Conservation (phyloP, 352 stramenopile genomes). For the Blastocystis sp. region DNA sequence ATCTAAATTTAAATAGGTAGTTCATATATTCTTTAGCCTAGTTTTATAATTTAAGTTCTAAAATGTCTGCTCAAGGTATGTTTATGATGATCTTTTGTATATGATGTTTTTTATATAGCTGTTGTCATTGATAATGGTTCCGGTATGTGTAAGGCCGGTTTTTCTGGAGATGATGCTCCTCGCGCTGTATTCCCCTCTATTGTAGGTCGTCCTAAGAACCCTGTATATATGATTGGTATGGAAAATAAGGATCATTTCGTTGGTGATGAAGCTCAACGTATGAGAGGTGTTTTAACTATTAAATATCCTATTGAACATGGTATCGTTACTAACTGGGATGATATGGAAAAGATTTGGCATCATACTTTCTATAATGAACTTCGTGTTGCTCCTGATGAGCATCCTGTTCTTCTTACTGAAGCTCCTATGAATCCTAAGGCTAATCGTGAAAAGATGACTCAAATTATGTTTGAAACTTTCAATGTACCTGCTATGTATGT, state of each 20-base stretch:
- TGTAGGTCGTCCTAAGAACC: slow-evolving; percentile 46
- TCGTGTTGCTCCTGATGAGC: slow-evolving; percentile 73
- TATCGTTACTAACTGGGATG: slow-evolving; percentile 74
- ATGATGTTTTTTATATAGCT: slow-evolving; percentile 80
- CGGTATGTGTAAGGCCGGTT: slow-evolving; percentile 50
- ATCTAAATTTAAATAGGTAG: too few relatives aligned
- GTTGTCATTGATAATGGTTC: slow-evolving; percentile 83
- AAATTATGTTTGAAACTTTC: slow-evolving; percentile 98
- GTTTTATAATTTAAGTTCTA: too few relatives aligned
- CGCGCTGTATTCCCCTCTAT: slow-evolving; percentile 56
- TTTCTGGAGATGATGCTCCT: slow-evolving; percentile 62
- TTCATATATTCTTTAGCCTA: too few relatives aligned
- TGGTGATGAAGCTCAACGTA: slow-evolving; percentile 70
- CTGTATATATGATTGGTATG: slow-evolving; percentile 88
- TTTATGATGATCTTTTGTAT: too few relatives aligned
- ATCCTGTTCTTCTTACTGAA: slow-evolving; percentile 73
- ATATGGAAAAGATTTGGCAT: slow-evolving; percentile 99
- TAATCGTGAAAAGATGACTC: slow-evolving; percentile 68
- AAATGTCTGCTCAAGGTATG: too few relatives aligned
- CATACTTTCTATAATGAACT: slow-evolving; percentile 97
- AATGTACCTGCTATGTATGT: slow-evolving; percentile 88
- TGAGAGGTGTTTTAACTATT: slow-evolving; percentile 69
- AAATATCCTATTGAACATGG: slow-evolving; percentile 94
- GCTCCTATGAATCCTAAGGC: slow-evolving; percentile 62
- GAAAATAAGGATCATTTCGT: slow-evolving; percentile 76